Evolutionary conservation across 768 basidiomycete species (phyloP).

Genomic region (Tulasnella sp.): DNA sequence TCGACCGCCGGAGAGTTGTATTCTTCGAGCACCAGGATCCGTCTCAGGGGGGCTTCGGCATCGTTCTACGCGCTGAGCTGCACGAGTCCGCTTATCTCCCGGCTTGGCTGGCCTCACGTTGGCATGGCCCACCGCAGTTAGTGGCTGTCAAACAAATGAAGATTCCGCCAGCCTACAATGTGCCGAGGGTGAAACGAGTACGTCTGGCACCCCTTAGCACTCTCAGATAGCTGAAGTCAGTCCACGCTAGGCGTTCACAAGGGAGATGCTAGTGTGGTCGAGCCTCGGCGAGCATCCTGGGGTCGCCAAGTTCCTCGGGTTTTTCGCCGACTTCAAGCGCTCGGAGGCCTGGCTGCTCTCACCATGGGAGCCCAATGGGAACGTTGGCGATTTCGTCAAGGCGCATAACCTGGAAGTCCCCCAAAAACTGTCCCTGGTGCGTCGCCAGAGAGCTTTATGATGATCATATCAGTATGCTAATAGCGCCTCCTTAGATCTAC

Average conservation of each 20-base stretch:
- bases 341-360: neutral
- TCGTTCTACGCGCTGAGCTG: neutral
- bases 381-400: neutral
- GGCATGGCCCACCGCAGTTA: neutral
- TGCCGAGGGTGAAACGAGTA: neutral
- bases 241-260: neutral
- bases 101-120: neutral
- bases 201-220: neutral
- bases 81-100: neutral
- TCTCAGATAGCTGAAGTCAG: neutral
- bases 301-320: neutral
- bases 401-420: neutral
- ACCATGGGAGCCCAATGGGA: neutral
- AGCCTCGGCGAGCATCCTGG: neutral
- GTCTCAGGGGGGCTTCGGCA: neutral
- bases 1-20: neutral
- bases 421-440: neutral
- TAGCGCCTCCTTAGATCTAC: neutral
- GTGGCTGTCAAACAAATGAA: neutral
- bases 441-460: neutral
- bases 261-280: neutral
- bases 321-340: neutral
- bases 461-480: neutral
- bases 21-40: neutral
- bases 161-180: neutral